Evolutionary conservation across 192 early-diverging fungal species (phyloP), one percentile per base, ranked within the genome.

Genomic region (Geranomyces michiganensis): DNA sequence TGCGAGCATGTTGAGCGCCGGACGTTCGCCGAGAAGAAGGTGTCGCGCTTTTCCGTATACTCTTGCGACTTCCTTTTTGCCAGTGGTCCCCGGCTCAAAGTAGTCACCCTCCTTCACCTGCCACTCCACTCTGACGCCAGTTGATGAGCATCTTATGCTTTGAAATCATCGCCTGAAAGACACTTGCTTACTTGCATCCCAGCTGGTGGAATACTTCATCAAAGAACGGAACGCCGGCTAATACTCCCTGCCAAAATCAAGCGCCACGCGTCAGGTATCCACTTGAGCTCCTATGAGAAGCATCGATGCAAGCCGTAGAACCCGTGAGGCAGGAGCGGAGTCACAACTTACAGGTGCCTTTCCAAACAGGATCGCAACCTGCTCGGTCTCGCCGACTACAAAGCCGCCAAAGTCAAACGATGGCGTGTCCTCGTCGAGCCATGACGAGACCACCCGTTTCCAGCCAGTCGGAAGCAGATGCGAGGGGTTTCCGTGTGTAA

Each of bases 341-440:
- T n/a, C n/a, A n/a, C n/a, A n/a, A 19, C 47, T 27, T 60, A 81
- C 79, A 60, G 77, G 75, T 26, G 90, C 86, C 78, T 99, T 99
- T 73, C 93, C 92, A 71, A 85, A 96, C 13, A 99, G 81, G 21
- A 91, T 85, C 12, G 95, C 96, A 13, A 79, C 79, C 74, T 96
- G 87, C 9, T 87, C 86, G 15, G 87, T 82, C 72, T 96, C 91
- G 68, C 95, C 94, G 27, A 99, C 96, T 26, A 99, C 96, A 68
- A 89, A 97, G 62, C 96, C 96, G 36, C 96, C 96, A 76, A 94
- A 97, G 79, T 99, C 96, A 76, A 99, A 97, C 19, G 93, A 94
- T 7, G 96, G 94, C n/a, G 92, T 92, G 79, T 99, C 96, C 76
- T 99, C 95, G 74, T 89, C 81, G 12, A 98, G 83, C 92, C 94